These are phyloP conservation scores for Neurospora sp. DNA, from an alignment of 495 filamentous ascomycete genomes.

Conservation along the genomic window DNA sequence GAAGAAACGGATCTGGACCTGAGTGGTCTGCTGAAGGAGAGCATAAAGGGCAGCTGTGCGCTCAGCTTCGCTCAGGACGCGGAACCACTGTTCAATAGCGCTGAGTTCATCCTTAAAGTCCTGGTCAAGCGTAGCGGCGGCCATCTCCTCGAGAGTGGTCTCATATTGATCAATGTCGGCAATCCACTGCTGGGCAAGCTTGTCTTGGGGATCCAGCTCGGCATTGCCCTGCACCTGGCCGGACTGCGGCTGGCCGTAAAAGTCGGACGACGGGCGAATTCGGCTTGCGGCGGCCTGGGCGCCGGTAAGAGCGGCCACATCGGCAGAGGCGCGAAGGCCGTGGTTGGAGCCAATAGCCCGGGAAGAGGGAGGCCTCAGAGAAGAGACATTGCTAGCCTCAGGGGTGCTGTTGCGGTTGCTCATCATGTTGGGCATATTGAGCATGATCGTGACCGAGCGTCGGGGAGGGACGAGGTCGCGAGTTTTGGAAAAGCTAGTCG, in stretches of 20 bases:
- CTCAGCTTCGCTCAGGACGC: constrained; percentile 92
- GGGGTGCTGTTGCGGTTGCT: constrained; percentile 97
- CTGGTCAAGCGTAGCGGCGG: constrained; percentile 91
- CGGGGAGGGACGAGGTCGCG: constrained; percentile 2
- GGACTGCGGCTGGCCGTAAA: constrained; percentile 66
- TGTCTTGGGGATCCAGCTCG: constrained; percentile 76
- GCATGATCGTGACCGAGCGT: constrained; percentile 25
- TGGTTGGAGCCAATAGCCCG: constrained; percentile 71
- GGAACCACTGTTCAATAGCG: constrained; percentile 99
- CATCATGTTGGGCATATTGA: constrained; percentile 58
- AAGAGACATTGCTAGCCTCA: constrained; percentile 71
- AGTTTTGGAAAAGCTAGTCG: constrained; percentile 8
- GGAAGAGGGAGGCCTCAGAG: constrained; percentile 81
- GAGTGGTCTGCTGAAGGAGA: constrained; percentile 92
- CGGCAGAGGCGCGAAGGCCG: constrained; percentile 87
- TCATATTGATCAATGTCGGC: constrained; percentile 98
- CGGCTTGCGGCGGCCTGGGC: constrained; percentile 61
- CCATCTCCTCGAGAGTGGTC: constrained; percentile 96
- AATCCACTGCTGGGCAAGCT: constrained; percentile 95
- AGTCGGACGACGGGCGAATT: constrained; percentile 91
- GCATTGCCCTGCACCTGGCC: constrained; percentile 47
- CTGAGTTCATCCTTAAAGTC: constrained; percentile 99
- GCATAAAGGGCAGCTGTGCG: constrained; percentile 92
- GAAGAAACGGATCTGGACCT: constrained; percentile 98
- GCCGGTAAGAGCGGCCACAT: constrained; percentile 80